Evolutionary conservation across 768 basidiomycete species (phyloP).

Genomic region (Leucosporidium yakuticum): DNA sequence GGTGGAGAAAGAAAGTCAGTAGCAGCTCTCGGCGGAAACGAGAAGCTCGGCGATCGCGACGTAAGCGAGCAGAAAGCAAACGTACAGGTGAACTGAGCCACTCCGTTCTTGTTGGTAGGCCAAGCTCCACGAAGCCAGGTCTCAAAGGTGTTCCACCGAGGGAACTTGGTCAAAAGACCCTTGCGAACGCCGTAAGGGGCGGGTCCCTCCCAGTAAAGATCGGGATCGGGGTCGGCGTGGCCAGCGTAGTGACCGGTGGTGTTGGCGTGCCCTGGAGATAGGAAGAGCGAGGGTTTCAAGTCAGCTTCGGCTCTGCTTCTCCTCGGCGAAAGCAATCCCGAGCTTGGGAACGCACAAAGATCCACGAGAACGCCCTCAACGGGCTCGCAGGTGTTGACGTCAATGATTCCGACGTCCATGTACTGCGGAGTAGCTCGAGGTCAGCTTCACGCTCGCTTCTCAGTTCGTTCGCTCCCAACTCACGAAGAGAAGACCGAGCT

Average conservation of each 20-base stretch:
- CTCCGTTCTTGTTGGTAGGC: slow-evolving; percentile 43
- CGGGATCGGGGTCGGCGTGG: slow-evolving; percentile 39
- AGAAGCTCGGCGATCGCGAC: not conserved
- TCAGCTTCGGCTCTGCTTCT: too few species aligned
- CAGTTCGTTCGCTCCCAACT: not conserved
- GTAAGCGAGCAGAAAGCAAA: too few species aligned
- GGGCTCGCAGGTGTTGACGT: slow-evolving; percentile 43
- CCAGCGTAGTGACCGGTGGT: slow-evolving; percentile 42
- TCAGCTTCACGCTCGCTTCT: not conserved
- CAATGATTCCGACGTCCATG: slow-evolving; percentile 43
- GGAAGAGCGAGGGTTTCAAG: too few species aligned
- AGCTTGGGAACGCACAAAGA: slow-evolving; percentile 26
- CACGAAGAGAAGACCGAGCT: slow-evolving; percentile 41
- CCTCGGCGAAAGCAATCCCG: not conserved
- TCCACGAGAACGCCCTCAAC: slow-evolving; percentile 40
- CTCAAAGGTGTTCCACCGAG: slow-evolving; percentile 40
- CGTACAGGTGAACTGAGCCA: slow-evolving; percentile 40
- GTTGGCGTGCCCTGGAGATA: slow-evolving; percentile 23
- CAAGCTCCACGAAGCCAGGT: slow-evolving; percentile 42
- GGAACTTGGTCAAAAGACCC: slow-evolving; percentile 41
- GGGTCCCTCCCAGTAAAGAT: slow-evolving; percentile 39
- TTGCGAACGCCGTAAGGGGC: slow-evolving; percentile 37
- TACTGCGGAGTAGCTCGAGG: slow-evolving; percentile 9
- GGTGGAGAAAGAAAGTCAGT: not conserved
- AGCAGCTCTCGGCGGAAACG: not conserved